A percentile compares a stretch with the other conserved stretches of the same genome.
Conservation (phyloP, 139 green algal species). For the Chlamydomonas incerta region DNA sequence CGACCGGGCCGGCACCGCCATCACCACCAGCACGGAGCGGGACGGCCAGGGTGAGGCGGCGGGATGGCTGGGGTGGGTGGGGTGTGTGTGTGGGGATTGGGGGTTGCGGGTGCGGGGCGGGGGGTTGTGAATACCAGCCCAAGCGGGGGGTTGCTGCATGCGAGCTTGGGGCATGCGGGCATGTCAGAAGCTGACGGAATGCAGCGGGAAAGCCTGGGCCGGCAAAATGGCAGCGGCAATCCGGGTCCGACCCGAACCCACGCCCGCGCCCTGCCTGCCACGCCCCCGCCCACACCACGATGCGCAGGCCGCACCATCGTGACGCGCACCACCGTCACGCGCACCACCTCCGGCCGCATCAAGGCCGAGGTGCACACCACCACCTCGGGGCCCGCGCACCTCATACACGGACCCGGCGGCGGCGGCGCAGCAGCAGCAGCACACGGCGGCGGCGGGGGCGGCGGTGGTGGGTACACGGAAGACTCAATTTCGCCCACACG, state of each 20-base stretch:
- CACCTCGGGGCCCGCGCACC: slow-evolving; percentile 10
- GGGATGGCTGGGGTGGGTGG: neutral
- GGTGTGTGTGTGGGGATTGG: neutral
- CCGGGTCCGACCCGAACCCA: too few relatives aligned
- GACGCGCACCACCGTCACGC: slow-evolving; percentile 26
- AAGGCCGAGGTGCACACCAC: slow-evolving; percentile 20
- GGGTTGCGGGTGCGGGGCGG: neutral
- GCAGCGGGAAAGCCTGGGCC: too few relatives aligned
- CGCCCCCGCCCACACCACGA: too few relatives aligned
- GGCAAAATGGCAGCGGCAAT: too few relatives aligned
- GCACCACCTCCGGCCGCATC: slow-evolving; percentile 24
- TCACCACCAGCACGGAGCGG: neutral
- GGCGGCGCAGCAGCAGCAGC: too few relatives aligned
- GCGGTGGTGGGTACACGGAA: neutral
- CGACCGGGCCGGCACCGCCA: slow-evolving; percentile 8
- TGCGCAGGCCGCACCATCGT: slow-evolving; percentile 13
- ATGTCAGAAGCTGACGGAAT: too few relatives aligned
- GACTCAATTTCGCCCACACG: neutral
- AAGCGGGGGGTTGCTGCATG: neutral
- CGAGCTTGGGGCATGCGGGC: neutral
- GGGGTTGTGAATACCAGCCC: neutral
- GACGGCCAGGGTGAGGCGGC: neutral
- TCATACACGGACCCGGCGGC: slow-evolving; percentile 1
- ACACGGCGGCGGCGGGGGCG: neutral
- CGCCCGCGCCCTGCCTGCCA: too few relatives aligned